phyloP scores from a whole-genome alignment of 192 early-diverging fungal species.

The Umbelopsis isabellina region DNA sequence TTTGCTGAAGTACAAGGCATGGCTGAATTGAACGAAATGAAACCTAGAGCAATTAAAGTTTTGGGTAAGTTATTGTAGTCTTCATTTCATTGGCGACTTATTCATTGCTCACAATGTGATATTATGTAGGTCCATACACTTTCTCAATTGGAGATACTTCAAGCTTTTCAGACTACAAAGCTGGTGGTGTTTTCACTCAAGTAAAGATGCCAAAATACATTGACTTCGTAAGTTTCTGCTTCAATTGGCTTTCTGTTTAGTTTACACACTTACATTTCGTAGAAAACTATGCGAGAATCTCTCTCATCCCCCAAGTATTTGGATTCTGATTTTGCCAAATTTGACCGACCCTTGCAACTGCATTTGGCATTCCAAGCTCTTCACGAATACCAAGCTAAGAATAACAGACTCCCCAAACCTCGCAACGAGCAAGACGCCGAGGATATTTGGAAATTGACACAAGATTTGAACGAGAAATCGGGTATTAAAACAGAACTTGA shows the following conservation, averaged over 20 bases:
- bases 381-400: constrained; percentile 72
- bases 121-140: constrained; percentile 79
- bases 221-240: constrained; percentile 68
- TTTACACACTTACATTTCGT: neutral
- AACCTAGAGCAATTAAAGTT: constrained; percentile 82
- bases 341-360: constrained; percentile 92
- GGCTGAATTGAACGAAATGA: constrained; percentile 81
- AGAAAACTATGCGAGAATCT: constrained; percentile 75
- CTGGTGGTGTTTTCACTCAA: constrained; percentile 94
- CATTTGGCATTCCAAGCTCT: constrained; percentile 95
- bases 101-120: neutral
- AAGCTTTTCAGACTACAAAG: constrained; percentile 70
- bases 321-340: constrained; percentile 96
- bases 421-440: constrained; percentile 84
- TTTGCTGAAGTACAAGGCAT: constrained; percentile 95
- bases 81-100: neutral
- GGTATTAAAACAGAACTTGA: constrained; percentile 78
- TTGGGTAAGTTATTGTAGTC: constrained; percentile 45
- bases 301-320: constrained; percentile 82
- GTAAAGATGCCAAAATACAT: constrained; percentile 90
- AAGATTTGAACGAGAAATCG: constrained; percentile 70
- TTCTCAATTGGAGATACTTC: constrained; percentile 95
- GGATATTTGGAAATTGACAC: constrained; percentile 75
- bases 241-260: neutral
- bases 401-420: constrained; percentile 80